Conservation (phyloP, 2,329 filamentous ascomycete genomes). For the Neurospora crassa region DNA sequence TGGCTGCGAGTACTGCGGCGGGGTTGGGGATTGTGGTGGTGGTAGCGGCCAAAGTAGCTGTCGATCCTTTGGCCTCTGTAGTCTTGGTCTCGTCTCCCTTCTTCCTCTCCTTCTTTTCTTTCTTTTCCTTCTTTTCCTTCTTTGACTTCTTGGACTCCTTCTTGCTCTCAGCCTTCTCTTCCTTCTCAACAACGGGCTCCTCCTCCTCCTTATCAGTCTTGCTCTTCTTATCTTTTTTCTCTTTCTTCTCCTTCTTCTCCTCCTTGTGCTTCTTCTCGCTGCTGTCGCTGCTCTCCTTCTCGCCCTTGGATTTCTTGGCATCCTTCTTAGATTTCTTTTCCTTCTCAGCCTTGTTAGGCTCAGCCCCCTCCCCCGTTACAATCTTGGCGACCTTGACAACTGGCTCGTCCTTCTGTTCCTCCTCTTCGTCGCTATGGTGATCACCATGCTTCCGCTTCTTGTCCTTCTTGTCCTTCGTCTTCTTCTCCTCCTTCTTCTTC, state of each 20-base stretch:
- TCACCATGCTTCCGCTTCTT: slow-evolving; percentile 4
- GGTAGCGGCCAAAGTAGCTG: slow-evolving; percentile 8
- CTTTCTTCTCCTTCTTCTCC: neutral
- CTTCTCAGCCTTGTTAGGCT: slow-evolving; percentile 5
- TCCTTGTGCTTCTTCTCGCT: slow-evolving; percentile 19
- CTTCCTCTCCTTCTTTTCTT: neutral
- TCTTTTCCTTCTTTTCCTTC: neutral
- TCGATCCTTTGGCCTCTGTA: neutral
- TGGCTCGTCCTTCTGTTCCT: slow-evolving; percentile 4
- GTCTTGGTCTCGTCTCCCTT: too few relatives aligned
- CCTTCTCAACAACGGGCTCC: neutral
- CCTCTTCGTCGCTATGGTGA: neutral
- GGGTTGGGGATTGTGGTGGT: slow-evolving; percentile 10
- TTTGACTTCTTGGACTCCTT: neutral
- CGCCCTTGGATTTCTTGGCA: slow-evolving; percentile 13
- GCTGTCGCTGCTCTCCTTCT: slow-evolving; percentile 14
- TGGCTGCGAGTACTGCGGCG: slow-evolving; percentile 24
- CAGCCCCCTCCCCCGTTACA: neutral
- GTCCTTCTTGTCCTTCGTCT: neutral
- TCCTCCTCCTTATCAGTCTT: neutral
- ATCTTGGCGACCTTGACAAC: neutral
- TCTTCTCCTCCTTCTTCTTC: neutral
- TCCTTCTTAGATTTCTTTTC: slow-evolving; percentile 22
- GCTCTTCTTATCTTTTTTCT: neutral
- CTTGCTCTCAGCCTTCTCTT: neutral